Evolutionary conservation across 164 flowering plant species (phyloP).

Genomic region (Stephania yunnanensis): DNA sequence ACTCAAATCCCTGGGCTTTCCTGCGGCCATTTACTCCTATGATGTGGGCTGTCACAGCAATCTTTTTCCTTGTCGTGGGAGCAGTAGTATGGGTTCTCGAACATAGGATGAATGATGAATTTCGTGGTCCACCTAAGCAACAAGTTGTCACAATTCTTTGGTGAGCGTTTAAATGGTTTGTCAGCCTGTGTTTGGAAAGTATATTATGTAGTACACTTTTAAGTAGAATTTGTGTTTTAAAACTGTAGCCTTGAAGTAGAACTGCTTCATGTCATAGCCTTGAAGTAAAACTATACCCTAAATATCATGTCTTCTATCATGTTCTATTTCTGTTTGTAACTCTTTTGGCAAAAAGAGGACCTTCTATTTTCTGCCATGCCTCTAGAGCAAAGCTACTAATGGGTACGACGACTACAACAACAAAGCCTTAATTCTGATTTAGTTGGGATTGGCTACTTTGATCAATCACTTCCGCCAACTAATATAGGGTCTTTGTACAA

Average conservation of each 20-base stretch:
- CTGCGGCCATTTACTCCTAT: slow-evolving; percentile 53
- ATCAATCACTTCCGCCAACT: neutral
- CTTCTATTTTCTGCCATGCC: no score
- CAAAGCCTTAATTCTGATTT: no score
- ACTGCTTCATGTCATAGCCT: neutral
- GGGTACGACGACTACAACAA: no score
- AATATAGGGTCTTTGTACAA: neutral
- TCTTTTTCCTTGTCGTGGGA: slow-evolving; percentile 49
- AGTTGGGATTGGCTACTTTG: neutral
- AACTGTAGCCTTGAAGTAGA: neutral
- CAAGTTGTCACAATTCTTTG: slow-evolving; percentile 31
- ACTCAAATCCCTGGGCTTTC: slow-evolving; percentile 70
- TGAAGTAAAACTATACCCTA: neutral
- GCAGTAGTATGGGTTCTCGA: slow-evolving; percentile 37
- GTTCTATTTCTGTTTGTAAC: neutral
- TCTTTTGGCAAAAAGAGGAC: neutral
- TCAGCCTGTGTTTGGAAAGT: neutral
- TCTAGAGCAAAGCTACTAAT: no score
- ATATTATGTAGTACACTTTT: neutral
- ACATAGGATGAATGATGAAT: slow-evolving; percentile 35
- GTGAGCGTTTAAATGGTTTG: slow-evolving; percentile 15
- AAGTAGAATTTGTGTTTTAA: neutral
- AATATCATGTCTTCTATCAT: neutral
- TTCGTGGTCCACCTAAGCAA: slow-evolving; percentile 34
- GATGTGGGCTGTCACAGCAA: slow-evolving; percentile 68